Percentiles rank a stretch among this genome's conserved stretches.
Evolutionary conservation across 768 basidiomycete species (phyloP).

Genomic region (Boletellus ananas): DNA sequence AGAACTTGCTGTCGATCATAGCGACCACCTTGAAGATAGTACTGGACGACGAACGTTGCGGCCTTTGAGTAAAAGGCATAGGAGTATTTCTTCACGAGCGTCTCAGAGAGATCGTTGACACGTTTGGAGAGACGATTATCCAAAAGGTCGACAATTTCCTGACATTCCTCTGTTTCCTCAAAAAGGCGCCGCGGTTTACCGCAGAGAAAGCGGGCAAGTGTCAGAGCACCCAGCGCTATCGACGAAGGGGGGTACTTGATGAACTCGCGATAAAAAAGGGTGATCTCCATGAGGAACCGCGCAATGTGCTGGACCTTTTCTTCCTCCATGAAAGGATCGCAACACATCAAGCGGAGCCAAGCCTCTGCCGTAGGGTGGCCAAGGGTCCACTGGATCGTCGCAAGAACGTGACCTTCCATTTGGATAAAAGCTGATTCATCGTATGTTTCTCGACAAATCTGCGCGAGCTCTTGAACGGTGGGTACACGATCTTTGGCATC

Average conservation of each 20-base stretch:
- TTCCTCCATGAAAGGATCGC: conserved; percentile 74
- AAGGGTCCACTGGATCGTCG: conserved; percentile 93
- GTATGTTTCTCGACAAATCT: conserved; percentile 95
- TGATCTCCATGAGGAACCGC: conserved; percentile 98
- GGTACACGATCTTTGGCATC: conserved; percentile 98
- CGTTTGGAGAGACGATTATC: conserved; percentile 84
- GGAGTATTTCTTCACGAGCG: conserved; percentile 97
- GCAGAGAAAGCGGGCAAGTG: conserved; percentile 85
- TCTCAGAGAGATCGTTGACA: conserved; percentile 91
- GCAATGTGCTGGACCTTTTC: conserved; percentile 92
- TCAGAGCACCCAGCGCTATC: conserved; percentile 85
- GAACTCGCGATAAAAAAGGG: conserved; percentile 96
- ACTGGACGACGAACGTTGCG: conserved; percentile 89
- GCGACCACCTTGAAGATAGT: conserved; percentile 85
- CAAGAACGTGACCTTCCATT: conserved; percentile 97
- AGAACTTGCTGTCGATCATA: conserved; percentile 48
- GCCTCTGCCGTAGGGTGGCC: conserved; percentile 98
- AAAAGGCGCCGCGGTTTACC: conserved; percentile 71
- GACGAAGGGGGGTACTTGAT: conserved; percentile 80
- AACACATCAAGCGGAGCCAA: conserved; percentile 86
- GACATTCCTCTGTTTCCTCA: conserved; percentile 81
- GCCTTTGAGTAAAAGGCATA: conserved; percentile 96
- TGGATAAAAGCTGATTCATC: conserved; percentile 98
- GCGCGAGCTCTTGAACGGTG: conserved; percentile 87
- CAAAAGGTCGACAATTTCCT: conserved; percentile 81